Evolutionary conservation across 2,329 filamentous ascomycete species (phyloP).

Genomic region (Trichoderma simmonsii): DNA sequence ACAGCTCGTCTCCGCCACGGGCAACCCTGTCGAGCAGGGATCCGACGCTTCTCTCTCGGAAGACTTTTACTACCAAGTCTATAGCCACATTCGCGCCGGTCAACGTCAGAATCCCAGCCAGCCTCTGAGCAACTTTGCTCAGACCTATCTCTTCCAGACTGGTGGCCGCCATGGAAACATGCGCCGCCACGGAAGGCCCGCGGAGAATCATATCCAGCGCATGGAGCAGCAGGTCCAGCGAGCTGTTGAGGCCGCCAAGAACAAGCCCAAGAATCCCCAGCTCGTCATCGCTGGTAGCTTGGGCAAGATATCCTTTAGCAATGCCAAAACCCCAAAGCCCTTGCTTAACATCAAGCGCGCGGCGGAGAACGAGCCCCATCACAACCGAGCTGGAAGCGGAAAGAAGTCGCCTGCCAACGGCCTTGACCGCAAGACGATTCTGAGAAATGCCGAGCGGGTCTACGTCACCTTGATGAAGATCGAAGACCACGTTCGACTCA

Average conservation of each 20-base stretch:
- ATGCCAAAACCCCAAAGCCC: slow-evolving; percentile 94
- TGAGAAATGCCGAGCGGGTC: slow-evolving; percentile 84
- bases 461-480: slow-evolving; percentile 88
- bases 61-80: slow-evolving; percentile 98
- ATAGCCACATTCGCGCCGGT: slow-evolving; percentile 87
- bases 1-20: slow-evolving; percentile 89
- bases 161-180: slow-evolving; percentile 75
- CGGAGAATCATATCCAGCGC: slow-evolving; percentile 95
- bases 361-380: slow-evolving; percentile 59
- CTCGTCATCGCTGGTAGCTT: slow-evolving; percentile 93
- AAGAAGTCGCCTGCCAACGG: slow-evolving; percentile 45
- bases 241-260: slow-evolving; percentile 94
- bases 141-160: slow-evolving; percentile 96
- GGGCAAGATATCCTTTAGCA: slow-evolving; percentile 98
- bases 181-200: slow-evolving; percentile 73
- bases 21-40: slow-evolving; percentile 76
- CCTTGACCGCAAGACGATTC: slow-evolving; percentile 75
- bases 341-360: slow-evolving; percentile 91
- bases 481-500: slow-evolving; percentile 84
- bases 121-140: slow-evolving; percentile 91
- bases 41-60: slow-evolving; percentile 79
- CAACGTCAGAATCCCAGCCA: slow-evolving; percentile 89
- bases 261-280: slow-evolving; percentile 96
- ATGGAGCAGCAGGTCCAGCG: slow-evolving; percentile 99
- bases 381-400: slow-evolving; percentile 48